Evolutionary conservation across 1,284 basidiomycete species (phyloP), one percentile per base, ranked within the genome.

Genomic region (Schizophyllum amplum): DNA sequence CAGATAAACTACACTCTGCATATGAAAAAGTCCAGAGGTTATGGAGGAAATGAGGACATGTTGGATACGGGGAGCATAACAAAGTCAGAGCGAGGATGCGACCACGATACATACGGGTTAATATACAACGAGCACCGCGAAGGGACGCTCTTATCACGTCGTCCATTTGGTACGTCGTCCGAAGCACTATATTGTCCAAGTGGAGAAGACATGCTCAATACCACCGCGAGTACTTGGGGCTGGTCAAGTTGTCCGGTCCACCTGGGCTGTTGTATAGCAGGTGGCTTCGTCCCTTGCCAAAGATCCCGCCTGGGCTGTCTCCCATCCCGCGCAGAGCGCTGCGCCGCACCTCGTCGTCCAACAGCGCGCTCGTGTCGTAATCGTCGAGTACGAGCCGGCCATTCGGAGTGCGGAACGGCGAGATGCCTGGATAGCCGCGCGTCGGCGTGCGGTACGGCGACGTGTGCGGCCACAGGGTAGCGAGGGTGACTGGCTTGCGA

Each of bases 191-290:
- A 9, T 3, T 42, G 33, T 42, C 33, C 33, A 9, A 9, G 2
- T 42, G 13, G 33, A 46, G 13, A 47, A 13, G 24, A 46, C 13
- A n/a, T 13, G 20, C 22, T 26, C n/a, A 52, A 71, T 59, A 82
- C 74, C 74, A 83, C 76, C 78, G 82, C 62, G 75, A 72, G 23
- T 74, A 71, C 65, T 74, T 75, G 60, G 75, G 78, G 5, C 72
- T 75, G 9, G 76, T 80, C 64, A 76, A 71, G 59, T 62, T 70
- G 61, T 66, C 68, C 24, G 70, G 75, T 7, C 67, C 55, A 27
- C 75, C 80, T 20, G 83, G 84, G 65, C 82, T 87, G 61, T 85
- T 80, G 62, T 86, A 87, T 59, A 87, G 65, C 59, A 84, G 62
- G 54, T 73, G 71, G 42, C 71, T 72, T 49, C 33, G 11, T 63